Base-by-base conservation (phyloP, 2,329 filamentous ascomycete genomes). In the Tolypocladium guangdongense region DNA sequence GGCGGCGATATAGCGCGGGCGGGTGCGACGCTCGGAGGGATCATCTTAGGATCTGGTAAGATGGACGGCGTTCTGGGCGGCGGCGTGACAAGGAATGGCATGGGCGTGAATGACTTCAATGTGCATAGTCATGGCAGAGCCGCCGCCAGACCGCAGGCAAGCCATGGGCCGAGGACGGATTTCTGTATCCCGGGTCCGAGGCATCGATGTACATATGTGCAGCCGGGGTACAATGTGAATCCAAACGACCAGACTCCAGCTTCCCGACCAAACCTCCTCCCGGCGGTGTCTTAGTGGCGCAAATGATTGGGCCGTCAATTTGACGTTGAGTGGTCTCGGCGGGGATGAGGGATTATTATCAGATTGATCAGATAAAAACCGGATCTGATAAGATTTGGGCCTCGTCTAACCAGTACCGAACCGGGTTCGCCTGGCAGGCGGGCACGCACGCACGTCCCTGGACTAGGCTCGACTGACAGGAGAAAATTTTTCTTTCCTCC, bases 311-410 rank as follows among this genome's bases (percentile, higher is more conserved):
- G 30, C 32, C 27, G 10, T 20, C 43, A 12, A 18, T 16, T 32
- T 12, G 24, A 20, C 43, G 43, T 18, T 46, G 32, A 16, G 5
- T 46, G 12, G 36, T 24, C 10, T 4, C 18, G 6, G 65, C 67
- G 67, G 65, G 61, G 65, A 64, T 68, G 70, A 71, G 70, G 66
- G 66, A 68, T 71, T 74, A 77, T 77, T 74, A 27, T 27, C 27
- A 4, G 74, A 74, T 77, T 77, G 67, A 78, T 78, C 76, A 74
- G 75, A 78, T 78, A 77, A 77, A 74, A 65, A 61, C 51, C 48
- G 66, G 65, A 70, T 70, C 68, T 63, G 67, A 71, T 69, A 71
- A 71, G 66, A 71, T 70, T 30, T 30, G 7, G 43, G 14, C 35
- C 14, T 16, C 0, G 35, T 36, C 35, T 14, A 7, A 18, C 35